Conservation (phyloP, 331 rosid species). For the Quercus tomentella region DNA sequence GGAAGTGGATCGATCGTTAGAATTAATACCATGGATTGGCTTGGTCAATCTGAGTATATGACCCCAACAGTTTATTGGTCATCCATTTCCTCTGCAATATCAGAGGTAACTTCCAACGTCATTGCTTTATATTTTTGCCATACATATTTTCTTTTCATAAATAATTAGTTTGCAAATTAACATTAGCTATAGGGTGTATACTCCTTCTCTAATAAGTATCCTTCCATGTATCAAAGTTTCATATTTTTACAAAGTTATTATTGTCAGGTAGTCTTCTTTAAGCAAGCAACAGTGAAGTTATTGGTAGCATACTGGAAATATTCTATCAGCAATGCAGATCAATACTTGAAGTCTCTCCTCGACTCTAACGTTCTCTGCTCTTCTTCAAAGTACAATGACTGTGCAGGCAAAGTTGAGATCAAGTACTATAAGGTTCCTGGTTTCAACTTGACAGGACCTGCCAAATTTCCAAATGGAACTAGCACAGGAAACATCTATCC, state of each 20-base stretch:
- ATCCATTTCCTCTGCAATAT: constrained; percentile 77
- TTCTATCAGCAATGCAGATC: constrained; percentile 58
- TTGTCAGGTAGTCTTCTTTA: constrained; percentile 63
- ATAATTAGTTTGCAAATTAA: no score
- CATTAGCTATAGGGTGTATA: no score
- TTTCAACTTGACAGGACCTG: constrained; percentile 77
- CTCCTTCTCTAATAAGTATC: no score
- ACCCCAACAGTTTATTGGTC: constrained; percentile 72
- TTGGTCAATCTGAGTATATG: constrained; percentile 73
- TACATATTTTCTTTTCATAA: background rate
- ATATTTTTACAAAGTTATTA: constrained; percentile 5
- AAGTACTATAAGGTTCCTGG: constrained; percentile 79
- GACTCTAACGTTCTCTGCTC: constrained; percentile 74
- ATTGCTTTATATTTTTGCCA: background rate
- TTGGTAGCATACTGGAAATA: constrained; percentile 86
- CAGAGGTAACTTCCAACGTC: constrained; percentile 55
- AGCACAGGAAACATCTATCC: constrained; percentile 72
- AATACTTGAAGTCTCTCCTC: constrained; percentile 69
- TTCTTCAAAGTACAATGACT: constrained; percentile 60
- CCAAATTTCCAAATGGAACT: constrained; percentile 28
- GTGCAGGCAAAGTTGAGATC: constrained; percentile 83
- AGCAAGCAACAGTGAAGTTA: constrained; percentile 74
- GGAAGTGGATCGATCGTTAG: constrained; percentile 44
- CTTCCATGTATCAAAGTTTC: background rate
- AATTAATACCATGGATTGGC: constrained; percentile 95